Conservation (phyloP, 805 yeast genomes). For the Candida tammaniensis region DNA sequence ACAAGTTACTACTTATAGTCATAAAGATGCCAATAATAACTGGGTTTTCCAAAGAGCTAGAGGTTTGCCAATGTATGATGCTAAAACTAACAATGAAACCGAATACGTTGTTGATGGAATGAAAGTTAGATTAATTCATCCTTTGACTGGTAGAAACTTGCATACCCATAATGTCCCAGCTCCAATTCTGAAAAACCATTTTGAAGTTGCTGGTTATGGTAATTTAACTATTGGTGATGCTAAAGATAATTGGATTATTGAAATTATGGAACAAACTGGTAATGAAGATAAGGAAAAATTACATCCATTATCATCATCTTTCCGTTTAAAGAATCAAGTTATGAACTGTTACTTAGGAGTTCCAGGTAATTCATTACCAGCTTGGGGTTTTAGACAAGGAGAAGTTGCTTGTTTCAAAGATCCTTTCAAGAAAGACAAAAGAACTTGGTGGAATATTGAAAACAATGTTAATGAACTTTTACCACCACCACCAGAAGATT, state of each 20-base stretch:
- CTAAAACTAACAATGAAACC: constrained; percentile 25
- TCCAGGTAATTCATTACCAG: constrained; percentile 78
- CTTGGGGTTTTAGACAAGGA: constrained; percentile 98
- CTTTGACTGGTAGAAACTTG: constrained; percentile 59
- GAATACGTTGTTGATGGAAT: constrained; percentile 56
- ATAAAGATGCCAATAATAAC: constrained; percentile 45
- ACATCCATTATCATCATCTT: constrained; percentile 81
- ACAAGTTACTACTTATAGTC: constrained; percentile 46
- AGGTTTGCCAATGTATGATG: constrained; percentile 32
- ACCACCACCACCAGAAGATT: constrained; percentile 58
- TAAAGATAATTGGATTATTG: constrained; percentile 77
- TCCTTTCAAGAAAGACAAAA: constrained; percentile 70
- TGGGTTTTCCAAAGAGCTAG: constrained; percentile 50
- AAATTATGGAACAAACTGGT: constrained; percentile 59
- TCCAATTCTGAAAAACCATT: constrained; percentile 53
- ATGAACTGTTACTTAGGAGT: constrained; percentile 85
- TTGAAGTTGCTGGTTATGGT: constrained; percentile 75
- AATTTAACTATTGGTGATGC: constrained; percentile 60
- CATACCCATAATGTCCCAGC: constrained; percentile 70
- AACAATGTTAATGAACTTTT: constrained; percentile 58
- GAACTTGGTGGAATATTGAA: constrained; percentile 89
- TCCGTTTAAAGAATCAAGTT: constrained; percentile 66
- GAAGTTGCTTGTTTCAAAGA: constrained; percentile 80
- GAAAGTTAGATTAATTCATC: constrained; percentile 60
- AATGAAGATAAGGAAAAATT: constrained; percentile 50